Conservation (phyloP, 176 grass and related monocot genomes). For the Oryza punctata region DNA sequence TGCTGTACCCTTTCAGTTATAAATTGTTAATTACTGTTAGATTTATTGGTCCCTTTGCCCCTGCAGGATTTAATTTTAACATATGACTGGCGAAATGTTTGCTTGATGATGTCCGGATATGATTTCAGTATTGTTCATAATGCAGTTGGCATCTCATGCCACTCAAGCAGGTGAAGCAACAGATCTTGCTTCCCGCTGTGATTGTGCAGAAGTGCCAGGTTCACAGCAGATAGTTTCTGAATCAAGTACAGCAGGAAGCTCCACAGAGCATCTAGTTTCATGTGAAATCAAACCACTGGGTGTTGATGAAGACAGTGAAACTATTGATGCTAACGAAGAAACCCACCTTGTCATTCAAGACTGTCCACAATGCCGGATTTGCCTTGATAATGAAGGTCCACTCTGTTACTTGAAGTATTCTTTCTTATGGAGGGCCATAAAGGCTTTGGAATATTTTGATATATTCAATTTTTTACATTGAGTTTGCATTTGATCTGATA, state of each 20-base stretch:
- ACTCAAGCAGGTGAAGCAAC: constrained; percentile 42
- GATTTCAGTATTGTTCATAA: constrained; percentile 58
- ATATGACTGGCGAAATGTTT: constrained; percentile 30
- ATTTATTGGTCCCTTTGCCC: not conserved
- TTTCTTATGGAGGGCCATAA: constrained; percentile 12
- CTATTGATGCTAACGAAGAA: constrained; percentile 51
- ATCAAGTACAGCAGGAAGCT: constrained; percentile 10
- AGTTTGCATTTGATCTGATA: constrained; percentile 16
- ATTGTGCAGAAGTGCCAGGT: constrained; percentile 35
- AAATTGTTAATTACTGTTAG: constrained; percentile 3
- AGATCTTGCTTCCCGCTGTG: constrained; percentile 26
- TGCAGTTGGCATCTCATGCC: constrained; percentile 68
- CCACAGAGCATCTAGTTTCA: constrained; percentile 37
- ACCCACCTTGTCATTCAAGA: constrained; percentile 69
- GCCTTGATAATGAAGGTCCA: constrained; percentile 91
- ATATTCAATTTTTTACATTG: not conserved
- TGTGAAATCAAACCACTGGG: constrained; percentile 65
- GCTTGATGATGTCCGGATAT: constrained; percentile 51
- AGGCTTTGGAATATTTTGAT: constrained; percentile 13
- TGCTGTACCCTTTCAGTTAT: not conserved
- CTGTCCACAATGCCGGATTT: constrained; percentile 79
- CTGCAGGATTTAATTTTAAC: constrained; percentile 48
- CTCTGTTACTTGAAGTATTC: constrained; percentile 9
- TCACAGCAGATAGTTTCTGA: constrained; percentile 43
- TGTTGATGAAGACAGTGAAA: constrained; percentile 36